These are phyloP conservation scores for Raphanus hybrid DNA, from an alignment of 441 rosid genomes.

Conservation along the genomic window DNA sequence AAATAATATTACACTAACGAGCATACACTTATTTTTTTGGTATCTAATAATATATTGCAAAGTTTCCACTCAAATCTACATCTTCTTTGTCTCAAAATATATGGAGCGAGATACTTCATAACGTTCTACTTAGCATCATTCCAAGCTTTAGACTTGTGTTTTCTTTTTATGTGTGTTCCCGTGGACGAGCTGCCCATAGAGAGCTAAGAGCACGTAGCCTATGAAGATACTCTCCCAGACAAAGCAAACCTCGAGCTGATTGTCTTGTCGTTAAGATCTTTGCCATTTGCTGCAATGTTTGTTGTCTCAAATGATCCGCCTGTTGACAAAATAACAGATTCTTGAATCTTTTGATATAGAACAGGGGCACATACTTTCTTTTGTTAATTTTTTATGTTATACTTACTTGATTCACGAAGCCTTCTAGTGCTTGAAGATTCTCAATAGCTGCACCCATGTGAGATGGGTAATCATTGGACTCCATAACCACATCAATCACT, in stretches of 20 bases:
- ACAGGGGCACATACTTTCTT: not conserved
- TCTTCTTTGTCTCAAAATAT: slow-evolving; percentile 3
- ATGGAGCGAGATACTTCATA: slow-evolving; percentile 25
- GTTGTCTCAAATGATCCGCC: slow-evolving; percentile 88
- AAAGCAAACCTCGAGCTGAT: slow-evolving; percentile 81
- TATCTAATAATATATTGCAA: slow-evolving; percentile 34
- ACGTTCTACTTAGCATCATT: not conserved
- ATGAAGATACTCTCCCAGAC: slow-evolving; percentile 76
- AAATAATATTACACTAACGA: not conserved
- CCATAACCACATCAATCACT: slow-evolving; percentile 41
- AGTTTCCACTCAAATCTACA: slow-evolving; percentile 38
- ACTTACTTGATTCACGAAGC: slow-evolving; percentile 80
- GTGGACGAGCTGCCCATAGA: slow-evolving; percentile 85
- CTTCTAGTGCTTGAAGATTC: slow-evolving; percentile 73
- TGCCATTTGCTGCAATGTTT: slow-evolving; percentile 73
- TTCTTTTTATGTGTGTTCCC: slow-evolving; percentile 47
- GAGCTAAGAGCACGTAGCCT: slow-evolving; percentile 90
- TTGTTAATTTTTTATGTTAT: not conserved
- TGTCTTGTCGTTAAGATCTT: slow-evolving; percentile 76
- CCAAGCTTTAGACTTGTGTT: slow-evolving; percentile 16
- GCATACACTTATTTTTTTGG: slow-evolving; percentile 11
- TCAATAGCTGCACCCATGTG: slow-evolving; percentile 63
- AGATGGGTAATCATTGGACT: slow-evolving; percentile 41
- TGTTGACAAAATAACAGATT: slow-evolving; percentile 38
- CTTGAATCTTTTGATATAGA: slow-evolving; percentile 11